Conservation (phyloP, 352 stramenopile genomes). For the Pythium folliculosum region DNA sequence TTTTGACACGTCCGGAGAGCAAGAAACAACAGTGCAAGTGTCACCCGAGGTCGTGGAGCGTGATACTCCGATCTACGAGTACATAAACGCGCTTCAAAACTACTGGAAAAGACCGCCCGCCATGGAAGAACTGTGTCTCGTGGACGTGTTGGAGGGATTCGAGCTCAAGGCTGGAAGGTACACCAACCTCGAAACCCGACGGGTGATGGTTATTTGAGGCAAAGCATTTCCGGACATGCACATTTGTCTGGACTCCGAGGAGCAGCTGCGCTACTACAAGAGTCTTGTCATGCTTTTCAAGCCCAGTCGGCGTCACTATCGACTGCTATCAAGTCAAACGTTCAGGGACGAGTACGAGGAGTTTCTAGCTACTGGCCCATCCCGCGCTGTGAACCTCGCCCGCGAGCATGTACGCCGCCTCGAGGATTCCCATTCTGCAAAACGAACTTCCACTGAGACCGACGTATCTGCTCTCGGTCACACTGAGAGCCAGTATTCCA, state of each 20-base stretch:
- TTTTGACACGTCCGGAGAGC: background rate
- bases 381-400: background rate
- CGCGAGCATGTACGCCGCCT: background rate
- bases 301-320: constrained; percentile 1
- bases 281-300: background rate
- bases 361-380: background rate
- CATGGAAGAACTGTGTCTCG: constrained; percentile 7
- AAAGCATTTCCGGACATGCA: constrained; percentile 2
- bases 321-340: background rate
- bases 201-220: background rate
- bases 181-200: background rate
- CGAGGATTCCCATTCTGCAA: background rate
- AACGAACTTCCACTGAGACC: background rate
- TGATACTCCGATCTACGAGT: background rate
- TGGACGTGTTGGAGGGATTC: constrained; percentile 1
- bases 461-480: background rate
- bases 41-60: background rate
- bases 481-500: background rate
- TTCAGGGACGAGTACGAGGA: background rate
- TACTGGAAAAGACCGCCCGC: constrained; percentile 4
- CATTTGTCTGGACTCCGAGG: background rate
- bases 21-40: constrained; percentile 1
- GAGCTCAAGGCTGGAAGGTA: background rate
- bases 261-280: constrained; percentile 4
- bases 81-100: constrained; percentile 5